Evolutionary conservation across 768 basidiomycete species (phyloP).

Genomic region (Leucosporidium creatinivorum): DNA sequence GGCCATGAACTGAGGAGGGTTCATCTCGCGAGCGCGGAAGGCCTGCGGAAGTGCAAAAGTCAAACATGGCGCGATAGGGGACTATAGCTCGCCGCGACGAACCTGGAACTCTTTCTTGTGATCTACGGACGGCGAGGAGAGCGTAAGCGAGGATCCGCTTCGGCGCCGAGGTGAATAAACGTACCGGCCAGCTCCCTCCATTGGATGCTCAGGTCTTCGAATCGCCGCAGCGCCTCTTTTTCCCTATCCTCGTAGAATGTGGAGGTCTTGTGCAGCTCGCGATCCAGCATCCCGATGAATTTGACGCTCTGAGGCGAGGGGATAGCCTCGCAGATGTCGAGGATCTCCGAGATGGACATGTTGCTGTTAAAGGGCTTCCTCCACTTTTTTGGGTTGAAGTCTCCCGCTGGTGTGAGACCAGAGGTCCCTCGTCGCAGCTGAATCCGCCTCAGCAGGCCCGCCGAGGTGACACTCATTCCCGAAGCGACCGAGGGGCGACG

Average conservation of each 20-base stretch:
- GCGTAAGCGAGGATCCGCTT: constrained; percentile 43
- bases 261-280: constrained; percentile 76
- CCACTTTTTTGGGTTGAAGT: constrained; percentile 19
- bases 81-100: neutral
- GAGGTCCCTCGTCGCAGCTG: neutral
- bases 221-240: constrained; percentile 49
- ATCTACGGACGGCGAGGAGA: neutral
- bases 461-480: no score
- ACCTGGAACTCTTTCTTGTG: constrained; percentile 26
- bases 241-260: constrained; percentile 69
- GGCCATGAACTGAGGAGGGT: constrained; percentile 9
- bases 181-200: constrained; percentile 58
- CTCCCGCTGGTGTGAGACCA: neutral
- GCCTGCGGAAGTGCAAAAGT: neutral
- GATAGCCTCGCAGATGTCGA: constrained; percentile 33
- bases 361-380: constrained; percentile 11
- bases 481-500: neutral
- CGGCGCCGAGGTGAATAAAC: constrained; percentile 48
- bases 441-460: no score
- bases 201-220: constrained; percentile 55
- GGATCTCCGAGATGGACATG: constrained; percentile 41
- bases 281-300: constrained; percentile 72
- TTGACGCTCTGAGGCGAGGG: constrained; percentile 45
- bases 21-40: constrained; percentile 1
- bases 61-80: neutral